Evolutionary conservation across 805 yeast species (phyloP).

Genomic region (Ogataea chonburiensis): DNA sequence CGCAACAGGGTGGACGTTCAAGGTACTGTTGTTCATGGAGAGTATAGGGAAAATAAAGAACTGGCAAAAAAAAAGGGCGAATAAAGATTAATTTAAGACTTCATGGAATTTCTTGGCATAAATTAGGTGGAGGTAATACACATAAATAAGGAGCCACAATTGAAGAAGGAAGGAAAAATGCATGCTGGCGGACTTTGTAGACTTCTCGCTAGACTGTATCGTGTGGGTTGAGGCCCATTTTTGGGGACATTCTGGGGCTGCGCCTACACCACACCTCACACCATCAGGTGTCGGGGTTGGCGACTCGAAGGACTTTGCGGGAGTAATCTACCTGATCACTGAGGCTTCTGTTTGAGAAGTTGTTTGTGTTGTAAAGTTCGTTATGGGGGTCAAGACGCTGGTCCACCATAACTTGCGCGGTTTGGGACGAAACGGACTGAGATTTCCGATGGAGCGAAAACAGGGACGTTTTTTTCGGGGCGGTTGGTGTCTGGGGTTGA

Average conservation of each 20-base stretch:
- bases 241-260: too few relatives aligned
- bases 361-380: constrained; percentile 47
- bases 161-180: background rate
- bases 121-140: background rate
- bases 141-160: background rate
- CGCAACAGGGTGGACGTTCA: constrained; percentile 32
- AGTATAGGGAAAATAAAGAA: background rate
- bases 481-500: constrained; percentile 5
- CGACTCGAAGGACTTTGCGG: constrained; percentile 53
- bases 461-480: constrained; percentile 5
- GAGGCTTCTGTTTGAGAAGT: constrained; percentile 44
- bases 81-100: constrained; percentile 4
- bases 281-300: constrained; percentile 37
- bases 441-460: constrained; percentile 15
- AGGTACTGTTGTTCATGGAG: constrained; percentile 9
- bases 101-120: constrained; percentile 7
- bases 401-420: constrained; percentile 41
- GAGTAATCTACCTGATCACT: constrained; percentile 60
- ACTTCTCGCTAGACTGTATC: too few relatives aligned
- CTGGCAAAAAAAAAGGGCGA: constrained; percentile 8
- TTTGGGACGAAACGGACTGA: constrained; percentile 5
- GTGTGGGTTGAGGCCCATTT: too few relatives aligned
- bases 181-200: too few relatives aligned
- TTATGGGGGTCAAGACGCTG: constrained; percentile 60
- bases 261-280: constrained; percentile 9